Evolutionary conservation across 139 green algal species (phyloP).

Genomic region (Coccomyxa sp.): DNA sequence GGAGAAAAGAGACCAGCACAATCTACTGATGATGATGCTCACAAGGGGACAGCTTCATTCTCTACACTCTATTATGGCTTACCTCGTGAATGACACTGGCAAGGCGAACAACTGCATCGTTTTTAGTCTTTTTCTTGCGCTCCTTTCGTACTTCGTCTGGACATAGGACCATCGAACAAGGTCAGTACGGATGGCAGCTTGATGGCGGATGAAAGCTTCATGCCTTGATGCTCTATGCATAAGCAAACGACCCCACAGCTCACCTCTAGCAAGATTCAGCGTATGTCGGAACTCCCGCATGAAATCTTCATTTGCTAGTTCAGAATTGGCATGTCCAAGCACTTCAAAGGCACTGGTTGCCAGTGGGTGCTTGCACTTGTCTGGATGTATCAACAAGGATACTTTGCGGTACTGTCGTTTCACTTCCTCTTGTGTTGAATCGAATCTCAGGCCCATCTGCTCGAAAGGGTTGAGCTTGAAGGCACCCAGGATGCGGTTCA

Average conservation of each 20-base stretch:
- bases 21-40: too few relatives aligned
- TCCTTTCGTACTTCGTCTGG: conserved; percentile 77
- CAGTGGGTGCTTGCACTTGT: conserved; percentile 71
- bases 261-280: conserved; percentile 62
- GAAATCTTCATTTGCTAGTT: conserved; percentile 69
- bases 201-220: too few relatives aligned
- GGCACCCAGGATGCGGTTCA: conserved; percentile 81
- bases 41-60: not conserved
- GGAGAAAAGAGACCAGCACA: not conserved
- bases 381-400: conserved; percentile 69
- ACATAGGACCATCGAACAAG: not conserved
- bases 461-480: conserved; percentile 99
- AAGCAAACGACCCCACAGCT: not conserved
- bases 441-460: conserved; percentile 82
- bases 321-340: conserved; percentile 68
- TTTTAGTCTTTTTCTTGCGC: conserved; percentile 78
- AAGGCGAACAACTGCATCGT: conserved; percentile 72
- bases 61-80: not conserved
- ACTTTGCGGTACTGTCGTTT: conserved; percentile 84
- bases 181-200: not conserved
- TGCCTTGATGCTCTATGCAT: too few relatives aligned
- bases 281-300: conserved; percentile 49
- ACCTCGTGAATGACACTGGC: conserved; percentile 59
- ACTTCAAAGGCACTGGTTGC: conserved; percentile 80
- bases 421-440: conserved; percentile 74